Base-by-base conservation (phyloP, 2,329 filamentous ascomycete species). In the Clonostachys byssicola region DNA sequence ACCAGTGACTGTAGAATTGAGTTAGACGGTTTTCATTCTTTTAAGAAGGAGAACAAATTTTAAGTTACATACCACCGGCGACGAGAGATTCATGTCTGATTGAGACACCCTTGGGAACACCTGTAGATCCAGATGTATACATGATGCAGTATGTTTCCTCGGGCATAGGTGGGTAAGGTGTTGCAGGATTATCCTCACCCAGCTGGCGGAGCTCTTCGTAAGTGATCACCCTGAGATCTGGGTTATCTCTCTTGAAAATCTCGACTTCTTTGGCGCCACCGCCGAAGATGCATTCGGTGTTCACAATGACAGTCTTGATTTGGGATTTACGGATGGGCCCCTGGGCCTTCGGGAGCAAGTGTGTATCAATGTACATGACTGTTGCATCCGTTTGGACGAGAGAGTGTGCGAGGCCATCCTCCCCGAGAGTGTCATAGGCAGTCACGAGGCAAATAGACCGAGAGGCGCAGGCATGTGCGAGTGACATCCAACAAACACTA, bases 371-470 rank as follows among this genome's bases (percentile, higher is more conserved):
- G 70, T 92, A 96, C 74, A 96, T 92, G 66, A 86, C 85, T 57
- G 83, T 83, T 45, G 89, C 86, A 52, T 83, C 75, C 45, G 90
- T 94, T 70, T 95, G 88, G 18, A 84, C 75, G 54, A 96, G 80
- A 5, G 91, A 95, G 73, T 95, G 91, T 71, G 86, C 83, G 53
- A 96, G 80, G 42, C 91, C 92, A 52, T 85, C 83, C 59, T 89
- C 81, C 46, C 92, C 92, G 42, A 96, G 85, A 34, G 91, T 95
- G 66, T 96, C 92, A 68, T 96, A 96, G 44, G 92, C 91, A 42
- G 92, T 97, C 44, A 96, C 92, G 55, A 96, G 92, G 49, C 88
- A 83, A 64, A 96, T 83, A 41, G 89, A 92, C 68, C 96, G 92
- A 14, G 91, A 92, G 17, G 84, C 72, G 81, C 86, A 74, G 40